Evolutionary conservation across 1,284 basidiomycete genomes (phyloP), one percentile per base, ranked within the genome.

Genomic region (Boletus sp.): DNA sequence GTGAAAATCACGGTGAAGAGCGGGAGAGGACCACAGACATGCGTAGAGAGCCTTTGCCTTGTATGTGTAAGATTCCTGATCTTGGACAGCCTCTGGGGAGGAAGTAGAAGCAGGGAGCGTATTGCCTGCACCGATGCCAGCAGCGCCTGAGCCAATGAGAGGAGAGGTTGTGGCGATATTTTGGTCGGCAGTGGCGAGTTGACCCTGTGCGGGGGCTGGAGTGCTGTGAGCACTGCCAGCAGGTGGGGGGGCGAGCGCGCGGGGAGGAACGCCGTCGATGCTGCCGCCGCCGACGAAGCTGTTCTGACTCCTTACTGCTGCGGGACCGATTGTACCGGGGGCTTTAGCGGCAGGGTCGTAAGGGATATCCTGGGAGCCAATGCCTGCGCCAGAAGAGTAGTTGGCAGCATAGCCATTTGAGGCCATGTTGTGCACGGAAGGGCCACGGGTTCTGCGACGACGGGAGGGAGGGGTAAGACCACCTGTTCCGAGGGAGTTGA

Each of bases 21-120:
- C 26, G 29, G 22, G 46, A 46, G 12, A 51, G 44, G 46, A 33
- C 6, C 17, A 78, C 88, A 66, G 60, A 91, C 89, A 95, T 41
- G 88, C 80, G 72, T 94, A 95, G 45, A 94, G 72, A 13, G 92
- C 93, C 61, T 90, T 89, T 33, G 91, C 92, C 65, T 81, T 88
- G 72, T 88, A 87, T 5, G 72, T 61, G 52, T 78, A 82, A 16
- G 64, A 44, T 13, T 81, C 80, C 27, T 69, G 50, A 22, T 59
- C 53, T 49, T 60, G 57, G 52, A 50, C 56, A 14, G 57, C 45
- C 32, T 66, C 62, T 17, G 49, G 61, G 41, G 41, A 53, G 46
- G 49, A 53, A 52, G 61, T 61, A 13, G 63, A 41, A 19, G 59
- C 19, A 9, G 37, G 46, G 35, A 54, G 45, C 14, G 77, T 72